A percentile compares a stretch with the other conserved stretches of the same genome.
Conservation (phyloP, 2,329 filamentous ascomycete genomes). For the Alternaria infectoria region DNA sequence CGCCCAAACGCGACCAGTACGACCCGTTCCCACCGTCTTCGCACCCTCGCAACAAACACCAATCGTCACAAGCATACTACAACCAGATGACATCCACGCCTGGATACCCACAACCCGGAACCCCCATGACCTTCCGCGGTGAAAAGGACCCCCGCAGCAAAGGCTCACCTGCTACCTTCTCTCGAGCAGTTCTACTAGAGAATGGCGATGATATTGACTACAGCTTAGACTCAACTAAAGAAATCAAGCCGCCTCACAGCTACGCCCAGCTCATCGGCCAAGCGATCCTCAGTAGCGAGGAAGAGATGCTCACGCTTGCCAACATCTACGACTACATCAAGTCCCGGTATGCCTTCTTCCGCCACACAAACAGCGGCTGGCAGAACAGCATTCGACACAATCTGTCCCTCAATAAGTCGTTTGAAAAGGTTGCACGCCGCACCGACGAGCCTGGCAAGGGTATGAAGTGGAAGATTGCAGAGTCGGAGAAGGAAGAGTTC, state of each 20-base stretch:
- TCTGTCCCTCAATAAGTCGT: conserved; percentile 90
- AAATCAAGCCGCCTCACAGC: conserved; percentile 94
- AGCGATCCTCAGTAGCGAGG: conserved; percentile 84
- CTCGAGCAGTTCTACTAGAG: conserved; percentile 60
- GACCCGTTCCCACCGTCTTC: conserved; percentile 48
- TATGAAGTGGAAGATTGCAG: conserved; percentile 97
- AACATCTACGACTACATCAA: conserved; percentile 96
- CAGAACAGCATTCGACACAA: conserved; percentile 99
- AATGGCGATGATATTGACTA: conserved; percentile 70
- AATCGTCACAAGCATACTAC: conserved; percentile 38
- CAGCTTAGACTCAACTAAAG: conserved; percentile 81
- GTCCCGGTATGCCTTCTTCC: conserved; percentile 90
- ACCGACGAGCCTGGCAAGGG: conserved; percentile 97
- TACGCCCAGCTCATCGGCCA: conserved; percentile 98
- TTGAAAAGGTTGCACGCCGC: conserved; percentile 88
- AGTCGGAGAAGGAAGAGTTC: conserved; percentile 86
- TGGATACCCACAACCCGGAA: conserved; percentile 41
- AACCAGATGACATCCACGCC: conserved; percentile 47
- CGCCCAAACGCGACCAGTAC: conserved; percentile 46
- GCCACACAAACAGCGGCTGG: conserved; percentile 86
- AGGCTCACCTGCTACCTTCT: conserved; percentile 56
- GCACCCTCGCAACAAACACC: conserved; percentile 39
- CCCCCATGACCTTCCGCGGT: conserved; percentile 45
- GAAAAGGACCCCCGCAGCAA: conserved; percentile 46
- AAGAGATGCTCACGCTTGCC: conserved; percentile 87